A percentile compares a stretch with the other conserved stretches of the same genome.
phyloP scores from a whole-genome alignment of 2,329 filamentous ascomycete genomes.

The Cladosporium sphaerospermum region DNA sequence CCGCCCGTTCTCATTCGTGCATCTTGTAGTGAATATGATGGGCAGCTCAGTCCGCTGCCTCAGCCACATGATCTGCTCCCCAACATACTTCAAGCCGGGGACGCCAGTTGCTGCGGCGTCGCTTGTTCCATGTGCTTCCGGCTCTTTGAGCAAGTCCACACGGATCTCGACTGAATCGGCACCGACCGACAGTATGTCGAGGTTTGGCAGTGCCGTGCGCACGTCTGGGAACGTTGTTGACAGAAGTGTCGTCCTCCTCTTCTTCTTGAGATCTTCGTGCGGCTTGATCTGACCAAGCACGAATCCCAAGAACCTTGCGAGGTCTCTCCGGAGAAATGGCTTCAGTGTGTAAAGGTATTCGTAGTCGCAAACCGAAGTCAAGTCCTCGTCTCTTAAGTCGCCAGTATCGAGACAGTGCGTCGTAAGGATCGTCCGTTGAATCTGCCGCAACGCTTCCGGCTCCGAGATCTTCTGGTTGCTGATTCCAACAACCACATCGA shows the following conservation, averaged over 20 bases:
- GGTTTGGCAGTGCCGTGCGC: slow-evolving; percentile 71
- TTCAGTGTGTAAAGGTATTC: slow-evolving; percentile 76
- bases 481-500: slow-evolving; percentile 64
- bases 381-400: slow-evolving; percentile 49
- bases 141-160: slow-evolving; percentile 73
- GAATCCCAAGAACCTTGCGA: slow-evolving; percentile 73
- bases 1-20: slow-evolving; percentile 72
- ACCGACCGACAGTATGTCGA: slow-evolving; percentile 81
- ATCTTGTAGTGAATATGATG: slow-evolving; percentile 84
- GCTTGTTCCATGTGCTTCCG: slow-evolving; percentile 55
- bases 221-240: slow-evolving; percentile 87
- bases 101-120: slow-evolving; percentile 43
- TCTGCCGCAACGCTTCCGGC: slow-evolving; percentile 52
- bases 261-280: slow-evolving; percentile 70
- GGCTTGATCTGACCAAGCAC: slow-evolving; percentile 72
- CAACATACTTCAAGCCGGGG: slow-evolving; percentile 76
- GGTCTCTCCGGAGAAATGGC: slow-evolving; percentile 66
- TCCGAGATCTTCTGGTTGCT: slow-evolving; percentile 50
- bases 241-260: slow-evolving; percentile 74
- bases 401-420: slow-evolving; percentile 68
- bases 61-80: slow-evolving; percentile 77
- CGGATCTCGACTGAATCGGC: slow-evolving; percentile 80
- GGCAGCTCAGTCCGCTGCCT: slow-evolving; percentile 78
- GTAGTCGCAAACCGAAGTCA: slow-evolving; percentile 69
- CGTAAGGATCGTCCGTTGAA: slow-evolving; percentile 63